Conservation (phyloP, 2,329 filamentous ascomycete genomes). For the Xylariaceae sp. region DNA sequence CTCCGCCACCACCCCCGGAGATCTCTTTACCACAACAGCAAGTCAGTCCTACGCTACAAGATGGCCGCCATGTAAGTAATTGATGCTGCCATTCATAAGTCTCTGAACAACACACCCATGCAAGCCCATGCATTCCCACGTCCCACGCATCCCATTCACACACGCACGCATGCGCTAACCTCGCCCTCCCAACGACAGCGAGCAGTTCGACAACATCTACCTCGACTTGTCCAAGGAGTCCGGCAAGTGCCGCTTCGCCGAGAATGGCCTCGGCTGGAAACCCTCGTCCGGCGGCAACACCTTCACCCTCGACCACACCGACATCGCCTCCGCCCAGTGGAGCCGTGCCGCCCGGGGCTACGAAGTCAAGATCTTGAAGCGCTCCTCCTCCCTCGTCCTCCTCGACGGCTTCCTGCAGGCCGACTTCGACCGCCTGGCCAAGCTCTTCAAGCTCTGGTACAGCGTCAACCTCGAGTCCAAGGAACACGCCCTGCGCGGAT, state of each 20-base stretch:
- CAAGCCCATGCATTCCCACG: background rate
- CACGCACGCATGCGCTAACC: constrained; percentile 11
- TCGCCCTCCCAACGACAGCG: constrained; percentile 41
- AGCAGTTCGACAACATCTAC: constrained; percentile 97
- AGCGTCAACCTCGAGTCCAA: constrained; percentile 86
- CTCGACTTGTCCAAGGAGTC: constrained; percentile 89
- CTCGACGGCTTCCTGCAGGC: constrained; percentile 93
- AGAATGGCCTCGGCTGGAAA: constrained; percentile 94
- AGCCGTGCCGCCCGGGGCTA: constrained; percentile 87
- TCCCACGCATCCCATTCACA: background rate
- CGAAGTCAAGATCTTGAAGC: constrained; percentile 85
- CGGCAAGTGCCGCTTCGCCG: constrained; percentile 91
- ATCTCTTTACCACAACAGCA: constrained; percentile 3
- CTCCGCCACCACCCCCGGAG: constrained; percentile 5
- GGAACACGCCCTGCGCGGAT: constrained; percentile 90
- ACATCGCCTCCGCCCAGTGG: constrained; percentile 88
- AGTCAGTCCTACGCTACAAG: constrained; percentile 6
- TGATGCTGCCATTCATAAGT: too few relatives aligned
- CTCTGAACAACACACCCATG: too few relatives aligned
- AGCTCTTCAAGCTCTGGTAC: constrained; percentile 98
- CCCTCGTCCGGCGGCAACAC: constrained; percentile 80
- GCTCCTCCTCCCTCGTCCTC: constrained; percentile 80
- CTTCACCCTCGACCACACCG: constrained; percentile 83
- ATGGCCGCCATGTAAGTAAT: constrained; percentile 29
- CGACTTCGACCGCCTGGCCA: constrained; percentile 83